Conservation (phyloP, 1,139 yeast genomes). For the Candida smagusa region DNA sequence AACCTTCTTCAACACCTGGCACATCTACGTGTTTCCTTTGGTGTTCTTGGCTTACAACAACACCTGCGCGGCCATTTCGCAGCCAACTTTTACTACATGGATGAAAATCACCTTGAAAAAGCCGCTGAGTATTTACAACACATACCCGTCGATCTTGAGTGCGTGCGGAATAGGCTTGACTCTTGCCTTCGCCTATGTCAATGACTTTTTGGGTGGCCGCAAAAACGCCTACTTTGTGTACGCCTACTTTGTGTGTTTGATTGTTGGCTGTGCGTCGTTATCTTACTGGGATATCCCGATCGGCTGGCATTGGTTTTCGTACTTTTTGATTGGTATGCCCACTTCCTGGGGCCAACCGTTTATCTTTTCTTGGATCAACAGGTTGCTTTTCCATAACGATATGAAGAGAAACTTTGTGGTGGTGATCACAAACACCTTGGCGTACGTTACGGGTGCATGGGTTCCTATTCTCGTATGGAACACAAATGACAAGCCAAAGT, state of each 20-base stretch:
- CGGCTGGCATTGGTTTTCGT: conserved; percentile 48
- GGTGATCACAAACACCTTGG: conserved; percentile 21
- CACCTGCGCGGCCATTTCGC: conserved; percentile 37
- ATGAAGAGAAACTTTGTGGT: conserved; percentile 24
- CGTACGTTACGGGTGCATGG: conserved; percentile 24
- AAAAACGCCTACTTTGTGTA: conserved; percentile 35
- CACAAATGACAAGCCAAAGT: conserved; percentile 33
- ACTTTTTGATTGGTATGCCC: conserved; percentile 47
- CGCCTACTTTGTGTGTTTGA: conserved; percentile 31
- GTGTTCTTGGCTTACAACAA: conserved; percentile 52
- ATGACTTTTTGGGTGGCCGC: conserved; percentile 44
- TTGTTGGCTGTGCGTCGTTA: conserved; percentile 42
- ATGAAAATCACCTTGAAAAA: conserved; percentile 43
- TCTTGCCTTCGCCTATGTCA: conserved; percentile 34
- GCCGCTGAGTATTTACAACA: conserved; percentile 41
- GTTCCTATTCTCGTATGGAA: conserved; percentile 27
- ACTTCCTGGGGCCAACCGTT: conserved; percentile 30
- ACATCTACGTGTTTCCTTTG: conserved; percentile 45
- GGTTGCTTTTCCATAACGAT: conserved; percentile 18
- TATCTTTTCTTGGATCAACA: conserved; percentile 23
- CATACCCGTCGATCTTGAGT: conserved; percentile 45
- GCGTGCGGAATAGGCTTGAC: conserved; percentile 45
- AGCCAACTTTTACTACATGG: conserved; percentile 55
- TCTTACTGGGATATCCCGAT: conserved; percentile 46
- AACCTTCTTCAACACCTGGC: conserved; percentile 47